A percentile compares a stretch with the other conserved stretches of the same genome.
These are phyloP conservation scores for Oryza rufipogon DNA, from an alignment of 176 grass and related monocot genomes.

Conservation along the genomic window DNA sequence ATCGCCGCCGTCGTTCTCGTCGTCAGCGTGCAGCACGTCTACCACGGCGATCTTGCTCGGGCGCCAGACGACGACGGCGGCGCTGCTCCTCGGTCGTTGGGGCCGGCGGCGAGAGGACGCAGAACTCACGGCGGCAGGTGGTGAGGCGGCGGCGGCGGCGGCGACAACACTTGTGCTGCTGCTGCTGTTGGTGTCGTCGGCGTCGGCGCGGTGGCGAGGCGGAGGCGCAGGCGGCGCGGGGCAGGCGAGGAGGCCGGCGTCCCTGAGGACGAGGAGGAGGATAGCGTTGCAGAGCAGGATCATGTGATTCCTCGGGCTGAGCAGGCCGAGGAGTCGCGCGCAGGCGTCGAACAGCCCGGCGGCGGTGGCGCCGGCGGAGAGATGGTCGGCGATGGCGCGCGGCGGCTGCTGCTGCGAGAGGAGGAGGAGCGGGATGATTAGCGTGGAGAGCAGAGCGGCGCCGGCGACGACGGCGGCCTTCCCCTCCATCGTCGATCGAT, in stretches of 20 bases:
- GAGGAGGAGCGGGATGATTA: not conserved
- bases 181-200: no score
- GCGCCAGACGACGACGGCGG: not conserved
- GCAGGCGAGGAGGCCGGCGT: conserved; percentile 61
- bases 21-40: not conserved
- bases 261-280: conserved; percentile 60
- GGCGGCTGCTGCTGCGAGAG: not conserved
- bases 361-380: not conserved
- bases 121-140: not conserved
- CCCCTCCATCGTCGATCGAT: not conserved
- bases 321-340: conserved; percentile 18
- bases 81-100: not conserved
- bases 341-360: not conserved
- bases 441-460: not conserved
- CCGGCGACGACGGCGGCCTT: not conserved
- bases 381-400: not conserved
- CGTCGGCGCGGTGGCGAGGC: no score
- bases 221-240: no score
- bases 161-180: no score
- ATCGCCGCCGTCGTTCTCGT: not conserved
- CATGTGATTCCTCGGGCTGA: conserved; percentile 49
- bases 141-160: not conserved
- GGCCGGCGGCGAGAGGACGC: not conserved
- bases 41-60: not conserved
- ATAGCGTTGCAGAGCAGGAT: conserved; percentile 70